Evolutionary conservation across 331 rosid species (phyloP), one percentile per base, ranked within the genome.

Genomic region (Erythrophleum ivorense): DNA sequence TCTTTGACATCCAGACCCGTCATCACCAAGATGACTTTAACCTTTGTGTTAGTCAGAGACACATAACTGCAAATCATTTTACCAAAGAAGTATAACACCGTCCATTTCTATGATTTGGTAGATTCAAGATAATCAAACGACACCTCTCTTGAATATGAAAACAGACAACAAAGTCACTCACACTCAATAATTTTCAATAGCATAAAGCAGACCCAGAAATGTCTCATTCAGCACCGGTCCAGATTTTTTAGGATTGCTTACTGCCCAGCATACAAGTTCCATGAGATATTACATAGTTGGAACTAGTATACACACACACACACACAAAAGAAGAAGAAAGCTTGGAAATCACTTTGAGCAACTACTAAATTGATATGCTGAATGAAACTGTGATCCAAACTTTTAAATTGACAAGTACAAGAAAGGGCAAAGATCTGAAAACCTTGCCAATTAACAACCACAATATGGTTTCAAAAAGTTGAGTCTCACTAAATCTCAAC

Each of bases 121-220:
- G 12, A 53, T 10, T 50, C 2, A 14, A 73, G 33, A 48, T n/a
- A 76, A 70, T 9, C 29, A 77, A 34, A 45, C 14, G 50, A 63
- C 65, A 67, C n/a, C 1, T 34, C 0, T 52, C 63, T 11, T 49
- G 5, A 12, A 12, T 11, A 1, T 54, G 40, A 67, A 36, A 9
- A 76, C 14, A 69, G 9, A 76, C 2, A 54, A 67, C 46, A 72
- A 63, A 62, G 52, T 19, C 10, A 88, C 98, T 91, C 85, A 94
- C 98, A 92, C 98, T 91, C 84, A 90, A 90, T 86, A 91, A 79
- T 94, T 92, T 78, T 94, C 97, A 50, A 93, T 88, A 34, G 98
- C 97, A 85, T 92, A 91, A 57, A 94, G 94, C 78, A 94, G 87
- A 76, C 98, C 97, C 60, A 92, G 78, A 87, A 91, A 91, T 41